Base-by-base conservation (phyloP, 306 rosid genomes). In the Cucurbita maxima region DNA sequence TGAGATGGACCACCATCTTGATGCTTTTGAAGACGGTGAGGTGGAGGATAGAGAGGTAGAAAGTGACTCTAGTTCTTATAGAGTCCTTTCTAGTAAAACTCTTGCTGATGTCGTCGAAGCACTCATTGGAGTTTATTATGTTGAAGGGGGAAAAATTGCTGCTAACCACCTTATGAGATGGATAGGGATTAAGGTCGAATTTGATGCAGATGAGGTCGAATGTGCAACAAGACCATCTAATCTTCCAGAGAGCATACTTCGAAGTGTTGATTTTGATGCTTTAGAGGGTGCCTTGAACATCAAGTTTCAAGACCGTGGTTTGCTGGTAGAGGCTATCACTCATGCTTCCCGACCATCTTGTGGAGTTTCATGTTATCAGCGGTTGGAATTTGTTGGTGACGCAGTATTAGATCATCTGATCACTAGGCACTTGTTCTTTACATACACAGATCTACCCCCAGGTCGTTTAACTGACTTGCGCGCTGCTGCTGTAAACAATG, bases 91-190 rank as follows among this genome's bases (percentile, higher is more conserved):
- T 67, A 94, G 99, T 89, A 94, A 94, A 86, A 94, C 99, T 64
- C 99, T 94, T 54, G 99, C 99, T 16, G 99, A 94, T 83, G 99
- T 94, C 55, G 99, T 89, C 15, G 99, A 94, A 83, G 97, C 97
- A 15, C 91, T 94, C 53, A 94, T 94, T 77, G 96, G 99, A 54
- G 90, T 94, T 52, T 94, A 91, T 86, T 94, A 94, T 68, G 99
- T 94, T 36, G 89, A 89, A 82, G 99, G 95, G 43, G 96, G 99
- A 79, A 94, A 86, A 80, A 71, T 52, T 54, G 95, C 97, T 76
- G 97, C 96, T 61, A 91, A 94, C 80, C 96, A 94, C 77, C 92
- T 94, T 38, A 94, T 94, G 99, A 91, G 86, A 81, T 94, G 99
- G 99, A 77, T 86, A 74, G 99, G 97, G 77, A 94, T 94, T 85